These are phyloP conservation scores for Leccinum huronense DNA, from an alignment of 1,284 basidiomycete species.

Conservation along the genomic window DNA sequence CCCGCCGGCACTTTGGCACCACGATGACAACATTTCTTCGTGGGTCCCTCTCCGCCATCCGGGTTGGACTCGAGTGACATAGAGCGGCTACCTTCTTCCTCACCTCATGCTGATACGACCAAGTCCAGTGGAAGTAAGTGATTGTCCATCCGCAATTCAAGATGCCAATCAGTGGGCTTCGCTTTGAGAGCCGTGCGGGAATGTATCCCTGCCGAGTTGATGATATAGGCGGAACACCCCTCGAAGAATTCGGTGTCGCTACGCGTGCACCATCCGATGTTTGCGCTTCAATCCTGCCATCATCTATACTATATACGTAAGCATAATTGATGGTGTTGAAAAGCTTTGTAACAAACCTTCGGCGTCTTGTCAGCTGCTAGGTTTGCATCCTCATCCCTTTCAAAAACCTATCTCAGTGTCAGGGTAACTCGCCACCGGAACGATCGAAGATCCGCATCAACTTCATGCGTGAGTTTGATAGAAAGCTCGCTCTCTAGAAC, in stretches of 20 bases:
- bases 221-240: slow-evolving; percentile 38
- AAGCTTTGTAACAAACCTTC: slow-evolving; percentile 54
- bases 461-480: slow-evolving; percentile 75
- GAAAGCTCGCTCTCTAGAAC: slow-evolving; percentile 63
- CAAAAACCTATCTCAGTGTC: slow-evolving; percentile 49
- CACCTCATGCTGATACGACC: slow-evolving; percentile 88
- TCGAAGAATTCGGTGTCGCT: slow-evolving; percentile 72
- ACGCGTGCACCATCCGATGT: slow-evolving; percentile 95
- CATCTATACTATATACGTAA: slow-evolving; percentile 53
- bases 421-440: not conserved
- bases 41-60: no score
- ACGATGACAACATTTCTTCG: slow-evolving; percentile 41
- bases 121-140: slow-evolving; percentile 80
- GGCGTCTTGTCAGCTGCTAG: slow-evolving; percentile 72
- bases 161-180: slow-evolving; percentile 93
- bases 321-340: slow-evolving; percentile 1
- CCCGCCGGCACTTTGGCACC: not conserved
- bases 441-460: slow-evolving; percentile 58
- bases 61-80: no score
- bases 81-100: slow-evolving; percentile 59
- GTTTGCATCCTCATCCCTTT: slow-evolving; percentile 72
- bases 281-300: slow-evolving; percentile 88
- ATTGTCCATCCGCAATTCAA: slow-evolving; percentile 93
- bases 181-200: slow-evolving; percentile 91
- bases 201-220: slow-evolving; percentile 43